A percentile compares a stretch with the other conserved stretches of the same genome.
phyloP scores from a whole-genome alignment of 1,139 yeast genomes.

The Nakaseomyces sp. region DNA sequence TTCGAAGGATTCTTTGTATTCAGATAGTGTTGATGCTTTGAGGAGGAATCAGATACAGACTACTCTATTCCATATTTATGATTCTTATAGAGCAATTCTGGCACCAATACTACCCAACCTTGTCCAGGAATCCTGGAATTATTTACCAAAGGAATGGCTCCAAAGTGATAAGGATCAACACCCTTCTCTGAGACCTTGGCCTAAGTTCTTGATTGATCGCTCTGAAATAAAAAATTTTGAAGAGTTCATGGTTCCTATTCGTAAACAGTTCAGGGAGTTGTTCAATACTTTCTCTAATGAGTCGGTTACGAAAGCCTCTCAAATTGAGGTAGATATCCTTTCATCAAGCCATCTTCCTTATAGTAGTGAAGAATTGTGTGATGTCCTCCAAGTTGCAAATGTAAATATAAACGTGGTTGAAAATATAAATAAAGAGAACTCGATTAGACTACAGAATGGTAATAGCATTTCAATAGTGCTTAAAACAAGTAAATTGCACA shows the following conservation, averaged over 20 bases:
- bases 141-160: constrained; percentile 25
- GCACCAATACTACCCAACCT: constrained; percentile 78
- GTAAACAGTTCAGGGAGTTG: constrained; percentile 17
- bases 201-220: constrained; percentile 12
- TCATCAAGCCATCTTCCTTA: constrained; percentile 15
- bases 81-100: constrained; percentile 53
- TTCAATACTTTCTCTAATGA: constrained; percentile 15
- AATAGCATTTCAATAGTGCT: constrained; percentile 11
- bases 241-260: constrained; percentile 24
- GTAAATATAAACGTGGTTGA: constrained; percentile 28
- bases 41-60: constrained; percentile 64
- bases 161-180: constrained; percentile 26
- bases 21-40: constrained; percentile 43
- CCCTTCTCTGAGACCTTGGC: constrained; percentile 28
- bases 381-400: constrained; percentile 59
- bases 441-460: constrained; percentile 9
- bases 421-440: neutral
- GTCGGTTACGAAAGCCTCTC: constrained; percentile 56
- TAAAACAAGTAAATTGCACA: constrained; percentile 26
- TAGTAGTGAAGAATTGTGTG: constrained; percentile 34
- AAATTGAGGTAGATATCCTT: constrained; percentile 33
- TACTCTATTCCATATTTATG: constrained; percentile 54
- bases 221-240: constrained; percentile 12
- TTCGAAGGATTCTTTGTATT: constrained; percentile 76
- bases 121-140: constrained; percentile 82